Percentiles rank a stretch among this genome's conserved stretches.
phyloP scores from a whole-genome alignment of 345 rosid genomes.

The Salix suchowensis region DNA sequence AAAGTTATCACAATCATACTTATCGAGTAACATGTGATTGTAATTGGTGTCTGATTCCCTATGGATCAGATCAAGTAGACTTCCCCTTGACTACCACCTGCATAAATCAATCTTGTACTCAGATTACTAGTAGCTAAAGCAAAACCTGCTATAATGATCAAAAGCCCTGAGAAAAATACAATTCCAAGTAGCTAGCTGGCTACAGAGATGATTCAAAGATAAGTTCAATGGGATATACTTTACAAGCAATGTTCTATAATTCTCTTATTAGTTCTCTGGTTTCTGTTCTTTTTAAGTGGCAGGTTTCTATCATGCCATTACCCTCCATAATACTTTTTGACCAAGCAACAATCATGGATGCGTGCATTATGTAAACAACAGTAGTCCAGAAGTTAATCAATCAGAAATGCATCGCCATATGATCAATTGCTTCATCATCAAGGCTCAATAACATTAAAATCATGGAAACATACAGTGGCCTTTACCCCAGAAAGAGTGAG shows the following conservation, averaged over 20 bases:
- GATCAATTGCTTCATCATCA: conserved; percentile 15
- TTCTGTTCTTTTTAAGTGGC: not conserved
- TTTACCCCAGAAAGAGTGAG: too few relatives aligned
- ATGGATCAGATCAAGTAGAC: not conserved
- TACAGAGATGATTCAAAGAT: not conserved
- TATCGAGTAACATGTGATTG: not conserved
- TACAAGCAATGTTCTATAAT: not conserved
- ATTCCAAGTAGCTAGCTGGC: not conserved
- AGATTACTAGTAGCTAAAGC: not conserved
- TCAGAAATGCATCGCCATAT: conserved; percentile 11
- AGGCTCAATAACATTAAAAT: conserved; percentile 10
- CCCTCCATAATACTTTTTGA: not conserved
- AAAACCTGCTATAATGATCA: not conserved
- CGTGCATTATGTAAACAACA: not conserved
- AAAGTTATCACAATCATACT: not conserved
- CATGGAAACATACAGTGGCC: not conserved
- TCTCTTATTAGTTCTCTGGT: not conserved
- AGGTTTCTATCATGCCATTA: not conserved
- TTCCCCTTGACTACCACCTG: not conserved
- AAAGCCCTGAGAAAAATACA: not conserved
- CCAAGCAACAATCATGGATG: not conserved
- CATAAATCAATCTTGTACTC: not conserved
- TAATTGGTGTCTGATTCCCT: not conserved
- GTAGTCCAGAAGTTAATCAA: conserved; percentile 13
- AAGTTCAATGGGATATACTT: conserved; percentile 7